Evolutionary conservation across 164 flowering plant species (phyloP), one percentile per base, ranked within the genome.

Genomic region (Kingdonia uniflora): DNA sequence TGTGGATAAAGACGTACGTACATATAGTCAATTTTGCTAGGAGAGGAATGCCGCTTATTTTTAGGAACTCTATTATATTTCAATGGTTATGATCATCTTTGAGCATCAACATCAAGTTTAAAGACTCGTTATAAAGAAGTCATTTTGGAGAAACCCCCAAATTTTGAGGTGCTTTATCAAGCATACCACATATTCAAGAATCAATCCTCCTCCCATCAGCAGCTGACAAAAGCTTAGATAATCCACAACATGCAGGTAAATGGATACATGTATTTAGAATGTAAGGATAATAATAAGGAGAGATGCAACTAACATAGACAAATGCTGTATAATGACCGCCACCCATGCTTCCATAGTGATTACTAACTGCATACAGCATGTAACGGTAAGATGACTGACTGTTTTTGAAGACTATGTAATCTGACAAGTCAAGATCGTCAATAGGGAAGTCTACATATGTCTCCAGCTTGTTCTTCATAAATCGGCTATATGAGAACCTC

Each of bases 261-360:
- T 41, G 35, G 15, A 42, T 29, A 8, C 5, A 38, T 38, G 15
- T n/a, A 55, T 11, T 1, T 14, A 17, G 5, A 39, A 13, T 49
- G 37, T 10, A 49, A 40, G 14, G 20, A 14, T 48, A 13, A 20
- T 25, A 17, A 20, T 2, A 21, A 62, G 53, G 13, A 53, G 40
- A 65, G 53, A 55, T 19, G 40, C 35, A 25, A 84, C 97, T 89
- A 65, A 89, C 95, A 67, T 71, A 84, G 65, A 80, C 82, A 79
- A 71, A 81, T 54, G 95, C 95, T 23, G 97, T 84, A 64, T 92
- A 92, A 71, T 92, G 95, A 58, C 96, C 96, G 40, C 95, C 94
- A 49, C 99, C 95, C 88, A 88, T 74, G 80, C 88, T 74, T 40
- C 99, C 99, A 70, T 76, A 88, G 60, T 92, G 96, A 68, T 92